phyloP scores from a whole-genome alignment of 306 rosid species.

The Vigna mungo region DNA sequence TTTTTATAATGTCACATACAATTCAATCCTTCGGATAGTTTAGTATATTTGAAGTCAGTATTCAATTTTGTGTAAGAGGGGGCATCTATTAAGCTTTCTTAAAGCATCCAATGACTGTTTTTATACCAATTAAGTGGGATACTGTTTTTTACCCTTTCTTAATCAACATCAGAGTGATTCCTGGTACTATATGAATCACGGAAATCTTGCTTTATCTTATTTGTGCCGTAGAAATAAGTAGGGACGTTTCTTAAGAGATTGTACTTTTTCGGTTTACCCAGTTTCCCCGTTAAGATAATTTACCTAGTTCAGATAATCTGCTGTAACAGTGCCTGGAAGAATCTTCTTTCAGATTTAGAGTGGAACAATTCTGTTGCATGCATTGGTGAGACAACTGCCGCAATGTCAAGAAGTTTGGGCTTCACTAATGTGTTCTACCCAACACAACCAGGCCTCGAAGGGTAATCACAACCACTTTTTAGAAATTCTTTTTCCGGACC shows the following conservation, averaged over 20 bases:
- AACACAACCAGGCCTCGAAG: conserved; percentile 86
- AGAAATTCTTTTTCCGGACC: conserved; percentile 21
- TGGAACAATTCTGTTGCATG: conserved; percentile 86
- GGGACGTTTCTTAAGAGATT: conserved; percentile 23
- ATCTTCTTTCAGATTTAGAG: conserved; percentile 62
- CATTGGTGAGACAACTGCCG: conserved; percentile 97
- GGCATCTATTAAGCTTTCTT: conserved; percentile 1
- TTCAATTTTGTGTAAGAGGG: conserved; percentile 6
- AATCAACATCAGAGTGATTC: conserved; percentile 27
- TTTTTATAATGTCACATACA: conserved; percentile 1
- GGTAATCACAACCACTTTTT: conserved; percentile 58
- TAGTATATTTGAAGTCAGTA: conserved; percentile 12
- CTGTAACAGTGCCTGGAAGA: conserved; percentile 86
- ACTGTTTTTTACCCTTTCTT: conserved; percentile 18
- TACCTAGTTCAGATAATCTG: conserved; percentile 44
- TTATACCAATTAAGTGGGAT: conserved; percentile 26
- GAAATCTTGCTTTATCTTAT: conserved; percentile 6
- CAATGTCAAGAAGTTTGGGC: conserved; percentile 76
- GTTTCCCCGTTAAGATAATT: background rate
- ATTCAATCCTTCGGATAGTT: conserved; percentile 28
- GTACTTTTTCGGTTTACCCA: conserved; percentile 11
- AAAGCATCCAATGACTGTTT: conserved; percentile 7
- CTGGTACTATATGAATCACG: background rate
- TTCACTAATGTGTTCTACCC: conserved; percentile 82
- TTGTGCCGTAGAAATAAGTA: conserved; percentile 29